Percentiles rank a stretch among this genome's conserved stretches.
These are phyloP conservation scores for Exophiala calicioides DNA, from an alignment of 2,329 filamentous ascomycete species.

Conservation along the genomic window DNA sequence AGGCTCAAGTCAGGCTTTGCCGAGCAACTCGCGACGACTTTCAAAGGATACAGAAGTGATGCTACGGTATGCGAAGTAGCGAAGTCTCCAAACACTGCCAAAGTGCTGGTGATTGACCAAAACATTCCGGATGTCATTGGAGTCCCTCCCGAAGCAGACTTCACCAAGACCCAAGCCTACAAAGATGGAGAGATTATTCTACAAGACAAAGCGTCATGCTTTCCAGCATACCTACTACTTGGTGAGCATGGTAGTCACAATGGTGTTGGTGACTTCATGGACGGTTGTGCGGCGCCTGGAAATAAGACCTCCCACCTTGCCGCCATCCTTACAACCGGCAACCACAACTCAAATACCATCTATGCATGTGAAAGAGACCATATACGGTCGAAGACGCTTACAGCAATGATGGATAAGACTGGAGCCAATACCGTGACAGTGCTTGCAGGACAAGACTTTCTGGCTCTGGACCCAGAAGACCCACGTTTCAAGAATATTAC, in stretches of 20 bases:
- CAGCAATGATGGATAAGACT: slow-evolving; percentile 80
- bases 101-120: slow-evolving; percentile 67
- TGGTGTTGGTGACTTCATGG: slow-evolving; percentile 70
- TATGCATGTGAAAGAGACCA: slow-evolving; percentile 79
- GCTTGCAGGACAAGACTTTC: slow-evolving; percentile 75
- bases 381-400: slow-evolving; percentile 69
- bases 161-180: slow-evolving; percentile 75
- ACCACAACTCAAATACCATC: slow-evolving; percentile 46
- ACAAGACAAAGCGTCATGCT: slow-evolving; percentile 96
- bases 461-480: slow-evolving; percentile 68
- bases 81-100: slow-evolving; percentile 34
- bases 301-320: slow-evolving; percentile 97
- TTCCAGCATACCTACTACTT: slow-evolving; percentile 85
- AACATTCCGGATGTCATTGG: slow-evolving; percentile 84
- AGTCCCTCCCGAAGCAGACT: slow-evolving; percentile 68
- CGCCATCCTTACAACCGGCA: slow-evolving; percentile 59
- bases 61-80: slow-evolving; percentile 60
- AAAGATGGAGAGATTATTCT: slow-evolving; percentile 76
- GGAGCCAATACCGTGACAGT: slow-evolving; percentile 70
- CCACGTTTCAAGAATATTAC: slow-evolving; percentile 69
- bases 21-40: slow-evolving; percentile 73
- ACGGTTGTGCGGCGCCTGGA: slow-evolving; percentile 90
- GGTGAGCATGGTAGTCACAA: slow-evolving; percentile 51
- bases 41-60: slow-evolving; percentile 62
- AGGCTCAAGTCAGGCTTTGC: slow-evolving; percentile 70